Evolutionary conservation across 179 eudicot species (phyloP), one percentile per base, ranked within the genome.

Genomic region (Silene coronaria): DNA sequence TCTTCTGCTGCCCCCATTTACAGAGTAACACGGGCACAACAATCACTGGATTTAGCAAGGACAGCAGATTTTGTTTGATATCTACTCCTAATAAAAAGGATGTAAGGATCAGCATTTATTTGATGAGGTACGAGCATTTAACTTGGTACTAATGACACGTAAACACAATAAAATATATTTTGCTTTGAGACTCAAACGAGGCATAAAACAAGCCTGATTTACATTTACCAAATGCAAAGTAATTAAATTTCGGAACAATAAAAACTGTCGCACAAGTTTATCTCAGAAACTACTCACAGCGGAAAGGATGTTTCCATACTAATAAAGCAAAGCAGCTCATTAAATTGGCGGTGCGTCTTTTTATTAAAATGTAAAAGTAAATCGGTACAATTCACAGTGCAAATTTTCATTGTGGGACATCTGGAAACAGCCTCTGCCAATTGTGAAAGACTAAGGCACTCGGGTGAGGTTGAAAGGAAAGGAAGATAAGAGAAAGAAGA

Each of bases 1-100:
- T 89, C 91, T 82, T 93, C 96, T 65, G 89, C 90, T 38, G 93
- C 70, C 73, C 96, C 96, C 97, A 95, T 93, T 75, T 79, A 70
- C 71, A 80, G 45, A 72, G 59, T 75, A 78, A 70, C 71, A 80
- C 34, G 72, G 58, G 79, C 73, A 53, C 59, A 70, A 69, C 34
- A 32, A 36, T 69, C 77, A 78, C 74, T 76, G 53, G 53, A 69
- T 74, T 72, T 42, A n/a, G 14, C 45, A 73, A 62, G 62, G 45
- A 42, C 69, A 30, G 27, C 42, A 67, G 23, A 66, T 71, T 58
- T 72, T 64, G 21, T 23, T 60, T 21, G 67, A 55, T 17, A 22
- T 9, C 23, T 48, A 55, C 60, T 65, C 81, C 79, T 51, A 65
- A 73, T 46, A 22, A 63, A 70, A 34, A 27, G 60, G 71, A 77